phyloP scores from a whole-genome alignment of 257 asterid genomes.

The Hygrophila difformis region DNA sequence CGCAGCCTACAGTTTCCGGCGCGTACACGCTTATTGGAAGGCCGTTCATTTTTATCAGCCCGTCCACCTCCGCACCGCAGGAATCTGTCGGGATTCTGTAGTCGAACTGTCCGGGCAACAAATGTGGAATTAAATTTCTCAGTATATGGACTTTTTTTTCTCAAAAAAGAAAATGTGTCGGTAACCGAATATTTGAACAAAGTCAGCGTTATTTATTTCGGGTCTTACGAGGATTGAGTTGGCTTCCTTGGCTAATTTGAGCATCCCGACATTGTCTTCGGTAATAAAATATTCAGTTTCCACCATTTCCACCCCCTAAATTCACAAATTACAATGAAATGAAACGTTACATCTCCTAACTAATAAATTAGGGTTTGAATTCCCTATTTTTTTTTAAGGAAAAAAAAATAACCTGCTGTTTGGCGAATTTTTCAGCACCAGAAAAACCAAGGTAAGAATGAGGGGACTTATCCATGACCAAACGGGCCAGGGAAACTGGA shows the following conservation, averaged over 20 bases:
- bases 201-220: too few species aligned
- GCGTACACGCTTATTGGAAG: slow-evolving; percentile 76
- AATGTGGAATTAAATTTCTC: neutral
- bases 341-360: too few species aligned
- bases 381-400: too few species aligned
- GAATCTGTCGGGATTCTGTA: slow-evolving; percentile 60
- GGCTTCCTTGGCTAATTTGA: slow-evolving; percentile 90
- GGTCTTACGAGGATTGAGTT: slow-evolving; percentile 57
- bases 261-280: slow-evolving; percentile 84
- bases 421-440: slow-evolving; percentile 90
- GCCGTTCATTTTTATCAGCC: slow-evolving; percentile 75
- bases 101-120: slow-evolving; percentile 42
- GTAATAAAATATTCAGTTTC: slow-evolving; percentile 82
- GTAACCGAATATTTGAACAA: too few species aligned
- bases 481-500: slow-evolving; percentile 93
- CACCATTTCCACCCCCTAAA: slow-evolving; percentile 73
- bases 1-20: slow-evolving; percentile 94
- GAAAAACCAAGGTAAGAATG: slow-evolving; percentile 87
- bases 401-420: slow-evolving; percentile 43
- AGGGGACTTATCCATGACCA: slow-evolving; percentile 93
- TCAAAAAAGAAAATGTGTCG: too few species aligned
- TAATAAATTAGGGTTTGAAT: too few species aligned
- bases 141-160: too few species aligned
- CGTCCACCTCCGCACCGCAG: slow-evolving; percentile 42
- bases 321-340: too few species aligned